A percentile compares a stretch with the other conserved stretches of the same genome.
Evolutionary conservation across 495 filamentous ascomycete genomes (phyloP).

Genomic region (Penicillium bialowiezense): DNA sequence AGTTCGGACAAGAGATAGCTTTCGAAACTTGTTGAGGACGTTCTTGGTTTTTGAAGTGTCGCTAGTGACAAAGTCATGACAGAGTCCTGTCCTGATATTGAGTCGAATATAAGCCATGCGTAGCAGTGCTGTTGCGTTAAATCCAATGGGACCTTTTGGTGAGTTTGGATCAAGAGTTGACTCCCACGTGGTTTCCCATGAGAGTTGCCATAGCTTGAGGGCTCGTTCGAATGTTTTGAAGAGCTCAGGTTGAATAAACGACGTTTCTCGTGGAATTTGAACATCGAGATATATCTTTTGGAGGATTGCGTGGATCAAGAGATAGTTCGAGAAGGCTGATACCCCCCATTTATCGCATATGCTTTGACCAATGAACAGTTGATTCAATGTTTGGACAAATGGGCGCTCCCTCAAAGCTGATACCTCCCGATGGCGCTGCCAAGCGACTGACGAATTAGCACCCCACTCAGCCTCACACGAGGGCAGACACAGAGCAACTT

Average conservation of each 20-base stretch:
- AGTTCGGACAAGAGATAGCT: constrained; percentile 14
- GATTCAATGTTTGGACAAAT: neutral
- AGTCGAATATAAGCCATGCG: constrained; percentile 37
- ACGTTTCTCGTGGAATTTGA: constrained; percentile 31
- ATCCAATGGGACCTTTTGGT: constrained; percentile 34
- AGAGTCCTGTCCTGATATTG: constrained; percentile 23
- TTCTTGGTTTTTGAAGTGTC: constrained; percentile 19
- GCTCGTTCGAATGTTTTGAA: constrained; percentile 37
- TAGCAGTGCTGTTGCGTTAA: constrained; percentile 38
- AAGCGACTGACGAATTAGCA: constrained; percentile 1
- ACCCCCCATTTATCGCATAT: constrained; percentile 21
- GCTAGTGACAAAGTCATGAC: constrained; percentile 27
- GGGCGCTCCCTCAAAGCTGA: constrained; percentile 1
- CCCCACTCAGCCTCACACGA: constrained; percentile 18
- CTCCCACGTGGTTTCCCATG: constrained; percentile 34
- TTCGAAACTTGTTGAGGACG: constrained; percentile 12
- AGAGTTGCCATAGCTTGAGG: constrained; percentile 27
- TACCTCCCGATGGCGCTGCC: neutral
- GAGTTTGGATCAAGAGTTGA: constrained; percentile 31
- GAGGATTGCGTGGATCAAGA: constrained; percentile 34
- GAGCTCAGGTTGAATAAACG: neutral
- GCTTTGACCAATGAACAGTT: neutral
- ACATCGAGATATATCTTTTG: constrained; percentile 27
- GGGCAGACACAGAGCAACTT: constrained; percentile 16
- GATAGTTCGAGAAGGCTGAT: constrained; percentile 14